Conservation (phyloP, 345 rosid genomes). For the Iberis pinnata region DNA sequence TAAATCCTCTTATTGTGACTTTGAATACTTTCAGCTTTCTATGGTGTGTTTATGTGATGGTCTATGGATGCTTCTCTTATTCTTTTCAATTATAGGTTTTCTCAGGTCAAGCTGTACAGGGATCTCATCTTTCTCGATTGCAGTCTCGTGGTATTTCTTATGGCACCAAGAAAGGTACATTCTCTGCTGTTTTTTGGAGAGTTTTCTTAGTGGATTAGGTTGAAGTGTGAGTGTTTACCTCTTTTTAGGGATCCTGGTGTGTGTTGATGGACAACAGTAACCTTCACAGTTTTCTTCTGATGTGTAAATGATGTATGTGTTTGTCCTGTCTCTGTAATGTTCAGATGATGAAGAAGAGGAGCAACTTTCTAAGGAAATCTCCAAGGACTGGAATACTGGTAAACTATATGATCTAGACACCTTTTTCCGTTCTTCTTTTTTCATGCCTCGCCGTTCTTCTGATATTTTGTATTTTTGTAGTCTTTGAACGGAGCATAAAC, state of each 20-base stretch:
- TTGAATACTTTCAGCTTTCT: background rate
- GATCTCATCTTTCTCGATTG: conserved; percentile 38
- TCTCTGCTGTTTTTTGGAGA: no score
- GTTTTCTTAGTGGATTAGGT: no score
- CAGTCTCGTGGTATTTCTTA: conserved; percentile 43
- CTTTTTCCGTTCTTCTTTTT: background rate
- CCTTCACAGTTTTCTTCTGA: background rate
- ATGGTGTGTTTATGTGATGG: background rate
- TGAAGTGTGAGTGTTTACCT: no score
- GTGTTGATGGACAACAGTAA: background rate
- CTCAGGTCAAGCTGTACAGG: conserved; percentile 49
- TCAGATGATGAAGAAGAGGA: conserved; percentile 86
- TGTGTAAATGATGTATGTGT: background rate
- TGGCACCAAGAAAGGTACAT: conserved; percentile 53
- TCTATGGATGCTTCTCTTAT: background rate
- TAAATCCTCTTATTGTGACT: background rate
- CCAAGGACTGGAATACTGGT: conserved; percentile 99
- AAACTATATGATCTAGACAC: background rate
- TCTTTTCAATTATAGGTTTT: conserved; percentile 37
- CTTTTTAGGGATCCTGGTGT: background rate
- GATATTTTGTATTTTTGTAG: conserved; percentile 35
- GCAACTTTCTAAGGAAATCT: conserved; percentile 79
- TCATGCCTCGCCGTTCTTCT: conserved; percentile 5
- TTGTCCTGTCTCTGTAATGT: conserved; percentile 11
- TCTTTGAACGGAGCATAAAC: conserved; percentile 87